Evolutionary conservation across 805 yeast species (phyloP).

Genomic region (Debaryomyces castellii): DNA sequence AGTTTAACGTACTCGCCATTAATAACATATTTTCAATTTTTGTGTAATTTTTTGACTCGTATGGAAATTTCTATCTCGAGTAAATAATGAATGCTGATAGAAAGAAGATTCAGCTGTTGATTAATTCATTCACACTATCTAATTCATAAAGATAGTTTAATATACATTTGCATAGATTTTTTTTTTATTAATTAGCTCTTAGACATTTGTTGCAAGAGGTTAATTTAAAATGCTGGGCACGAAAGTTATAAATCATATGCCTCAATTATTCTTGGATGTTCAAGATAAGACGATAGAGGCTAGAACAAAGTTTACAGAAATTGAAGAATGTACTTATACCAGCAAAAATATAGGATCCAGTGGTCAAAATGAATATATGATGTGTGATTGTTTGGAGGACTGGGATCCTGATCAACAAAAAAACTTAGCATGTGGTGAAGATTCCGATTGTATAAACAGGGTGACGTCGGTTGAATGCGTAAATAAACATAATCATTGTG

Average conservation of each 20-base stretch:
- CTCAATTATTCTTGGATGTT: slow-evolving; percentile 35
- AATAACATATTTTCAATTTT: neutral
- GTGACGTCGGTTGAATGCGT: slow-evolving; percentile 91
- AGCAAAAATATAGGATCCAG: slow-evolving; percentile 63
- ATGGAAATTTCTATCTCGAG: slow-evolving; percentile 2
- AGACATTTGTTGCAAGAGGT: neutral
- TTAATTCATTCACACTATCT: neutral
- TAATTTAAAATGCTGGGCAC: slow-evolving; percentile 6
- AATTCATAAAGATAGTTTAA: neutral
- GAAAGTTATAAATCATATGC: slow-evolving; percentile 4
- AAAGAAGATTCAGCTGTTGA: neutral
- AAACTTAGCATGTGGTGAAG: slow-evolving; percentile 75
- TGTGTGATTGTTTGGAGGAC: slow-evolving; percentile 79
- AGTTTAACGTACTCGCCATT: neutral
- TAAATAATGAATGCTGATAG: neutral
- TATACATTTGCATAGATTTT: neutral
- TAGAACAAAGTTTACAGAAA: slow-evolving; percentile 48
- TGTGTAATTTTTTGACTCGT: neutral
- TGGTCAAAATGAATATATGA: slow-evolving; percentile 79
- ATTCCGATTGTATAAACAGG: slow-evolving; percentile 88
- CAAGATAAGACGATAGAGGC: slow-evolving; percentile 74
- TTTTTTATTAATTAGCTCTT: neutral
- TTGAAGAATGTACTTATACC: slow-evolving; percentile 63
- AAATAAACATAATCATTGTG: slow-evolving; percentile 67
- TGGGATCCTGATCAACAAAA: slow-evolving; percentile 37